Percentiles rank a stretch among this genome's conserved stretches.
phyloP scores from a whole-genome alignment of 169 alveolate genomes.

The Plasmodium ovale region DNA sequence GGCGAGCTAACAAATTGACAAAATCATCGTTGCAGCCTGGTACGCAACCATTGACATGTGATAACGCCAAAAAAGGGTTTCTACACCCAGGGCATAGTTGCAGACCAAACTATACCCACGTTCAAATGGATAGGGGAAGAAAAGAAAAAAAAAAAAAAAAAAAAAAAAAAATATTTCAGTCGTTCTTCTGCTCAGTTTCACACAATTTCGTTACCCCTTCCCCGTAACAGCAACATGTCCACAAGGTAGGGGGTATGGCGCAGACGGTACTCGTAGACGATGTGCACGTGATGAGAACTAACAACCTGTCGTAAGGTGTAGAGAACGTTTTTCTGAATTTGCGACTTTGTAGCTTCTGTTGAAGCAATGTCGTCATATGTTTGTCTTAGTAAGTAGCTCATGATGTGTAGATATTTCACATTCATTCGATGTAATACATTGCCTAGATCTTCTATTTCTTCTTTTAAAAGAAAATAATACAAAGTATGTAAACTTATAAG shows the following conservation, averaged over 20 bases:
- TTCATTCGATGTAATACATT: not conserved
- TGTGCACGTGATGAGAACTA: not conserved
- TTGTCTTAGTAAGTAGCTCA: constrained; percentile 26
- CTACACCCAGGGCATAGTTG: too few species aligned
- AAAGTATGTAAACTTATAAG: constrained; percentile 32
- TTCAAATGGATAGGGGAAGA: not conserved
- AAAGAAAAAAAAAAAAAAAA: not conserved
- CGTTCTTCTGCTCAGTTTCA: too few species aligned
- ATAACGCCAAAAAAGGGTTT: too few species aligned
- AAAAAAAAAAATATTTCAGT: not conserved
- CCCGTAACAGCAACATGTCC: constrained; percentile 18
- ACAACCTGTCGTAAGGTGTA: not conserved
- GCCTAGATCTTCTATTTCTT: not conserved
- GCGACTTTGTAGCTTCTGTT: constrained; percentile 20
- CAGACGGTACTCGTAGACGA: constrained; percentile 29
- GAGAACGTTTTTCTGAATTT: constrained; percentile 52
- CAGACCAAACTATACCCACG: constrained; percentile 13
- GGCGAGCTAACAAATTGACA: too few species aligned
- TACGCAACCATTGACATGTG: too few species aligned
- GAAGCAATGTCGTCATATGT: not conserved
- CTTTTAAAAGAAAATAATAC: constrained; percentile 17
- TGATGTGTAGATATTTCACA: not conserved
- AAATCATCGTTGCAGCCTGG: too few species aligned
- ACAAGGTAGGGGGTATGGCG: constrained; percentile 17
- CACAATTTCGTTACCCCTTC: too few species aligned